Evolutionary conservation across 163 green algal genomes (phyloP).

Genomic region (Volvox carteri): DNA sequence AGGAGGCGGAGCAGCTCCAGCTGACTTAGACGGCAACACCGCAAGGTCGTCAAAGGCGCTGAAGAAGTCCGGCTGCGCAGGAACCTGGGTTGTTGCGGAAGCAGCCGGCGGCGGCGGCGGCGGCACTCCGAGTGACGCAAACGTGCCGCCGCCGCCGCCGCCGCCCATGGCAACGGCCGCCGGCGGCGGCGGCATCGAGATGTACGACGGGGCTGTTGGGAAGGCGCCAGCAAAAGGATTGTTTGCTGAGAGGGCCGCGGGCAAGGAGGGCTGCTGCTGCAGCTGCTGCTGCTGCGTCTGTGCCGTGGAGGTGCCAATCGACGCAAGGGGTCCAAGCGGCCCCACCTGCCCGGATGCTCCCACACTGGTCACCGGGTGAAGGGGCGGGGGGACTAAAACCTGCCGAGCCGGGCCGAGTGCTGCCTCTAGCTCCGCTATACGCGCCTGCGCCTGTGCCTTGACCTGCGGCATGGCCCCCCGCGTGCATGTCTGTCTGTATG

Average conservation of each 20-base stretch:
- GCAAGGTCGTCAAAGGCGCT: constrained; percentile 42
- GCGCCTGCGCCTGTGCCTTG: constrained; percentile 10
- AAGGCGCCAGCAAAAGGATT: constrained; percentile 32
- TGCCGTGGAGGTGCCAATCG: not conserved
- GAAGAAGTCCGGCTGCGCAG: not conserved
- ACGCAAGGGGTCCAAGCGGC: not conserved
- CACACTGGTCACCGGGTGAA: not conserved
- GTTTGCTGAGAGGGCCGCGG: not conserved
- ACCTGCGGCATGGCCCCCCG: too few relatives aligned
- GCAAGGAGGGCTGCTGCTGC: not conserved
- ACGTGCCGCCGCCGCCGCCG: not conserved
- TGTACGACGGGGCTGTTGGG: not conserved
- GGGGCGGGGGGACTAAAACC: too few relatives aligned
- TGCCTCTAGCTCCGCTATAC: constrained; percentile 38
- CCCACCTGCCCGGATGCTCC: not conserved
- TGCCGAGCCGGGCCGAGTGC: not conserved
- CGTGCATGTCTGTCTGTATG: too few relatives aligned
- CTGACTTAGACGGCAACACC: not conserved
- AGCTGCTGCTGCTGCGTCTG: not conserved
- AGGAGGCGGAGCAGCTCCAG: not conserved
- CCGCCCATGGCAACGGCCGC: too few relatives aligned
- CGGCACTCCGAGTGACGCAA: not conserved
- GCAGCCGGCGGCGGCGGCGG: not conserved
- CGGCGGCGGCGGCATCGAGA: not conserved
- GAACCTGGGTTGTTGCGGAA: not conserved